These are phyloP conservation scores for Cryphonectria naterciae DNA, from an alignment of 2,329 filamentous ascomycete species.

Conservation along the genomic window DNA sequence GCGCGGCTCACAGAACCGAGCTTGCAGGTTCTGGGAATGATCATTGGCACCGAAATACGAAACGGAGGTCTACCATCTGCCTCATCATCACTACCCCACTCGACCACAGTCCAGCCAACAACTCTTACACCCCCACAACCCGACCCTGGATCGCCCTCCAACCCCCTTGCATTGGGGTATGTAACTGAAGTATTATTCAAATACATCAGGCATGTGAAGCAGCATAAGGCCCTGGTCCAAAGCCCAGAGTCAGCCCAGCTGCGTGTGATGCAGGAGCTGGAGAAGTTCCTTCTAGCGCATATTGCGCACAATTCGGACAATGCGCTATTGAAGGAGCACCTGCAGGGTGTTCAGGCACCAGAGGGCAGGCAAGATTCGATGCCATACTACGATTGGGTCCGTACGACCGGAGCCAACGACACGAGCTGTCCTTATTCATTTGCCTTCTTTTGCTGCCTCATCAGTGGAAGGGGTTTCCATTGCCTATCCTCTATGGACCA, in stretches of 20 bases:
- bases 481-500: background rate
- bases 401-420: background rate
- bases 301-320: constrained; percentile 1
- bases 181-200: background rate
- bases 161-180: background rate
- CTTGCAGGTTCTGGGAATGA: constrained; percentile 4
- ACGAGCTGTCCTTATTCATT: constrained; percentile 1
- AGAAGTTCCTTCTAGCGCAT: background rate
- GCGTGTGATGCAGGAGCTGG: background rate
- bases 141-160: background rate
- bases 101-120: background rate
- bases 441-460: background rate
- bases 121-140: background rate
- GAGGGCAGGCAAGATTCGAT: background rate
- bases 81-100: background rate
- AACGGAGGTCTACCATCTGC: background rate
- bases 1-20: background rate
- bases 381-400: constrained; percentile 1
- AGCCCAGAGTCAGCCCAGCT: background rate
- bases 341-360: too few species aligned
- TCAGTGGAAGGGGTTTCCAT: background rate
- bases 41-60: background rate
- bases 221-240: background rate
- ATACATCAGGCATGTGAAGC: background rate
- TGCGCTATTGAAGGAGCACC: background rate